Evolutionary conservation across 371 early-diverging fungal genomes (phyloP).

Genomic region (Batrachochytrium dendrobatidis): DNA sequence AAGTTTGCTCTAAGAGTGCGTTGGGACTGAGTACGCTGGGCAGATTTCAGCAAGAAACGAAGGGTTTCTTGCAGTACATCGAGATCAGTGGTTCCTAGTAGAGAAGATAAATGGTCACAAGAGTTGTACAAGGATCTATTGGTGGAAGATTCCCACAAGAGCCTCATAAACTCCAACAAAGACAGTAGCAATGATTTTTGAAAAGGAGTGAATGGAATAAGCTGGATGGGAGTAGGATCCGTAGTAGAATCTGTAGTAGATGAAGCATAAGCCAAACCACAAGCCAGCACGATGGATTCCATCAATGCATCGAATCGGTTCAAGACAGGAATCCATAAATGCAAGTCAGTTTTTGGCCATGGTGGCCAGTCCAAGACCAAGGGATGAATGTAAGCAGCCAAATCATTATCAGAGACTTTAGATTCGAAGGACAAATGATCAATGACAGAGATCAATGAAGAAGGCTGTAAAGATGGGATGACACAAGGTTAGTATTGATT

Average conservation of each 20-base stretch:
- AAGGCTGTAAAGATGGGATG: too few relatives aligned
- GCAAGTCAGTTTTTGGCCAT: constrained; percentile 77
- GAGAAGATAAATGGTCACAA: constrained; percentile 72
- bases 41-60: constrained; percentile 68
- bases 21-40: constrained; percentile 71
- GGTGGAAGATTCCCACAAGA: constrained; percentile 88
- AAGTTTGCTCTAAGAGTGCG: constrained; percentile 59
- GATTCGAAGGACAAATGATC: background rate
- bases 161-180: constrained; percentile 65
- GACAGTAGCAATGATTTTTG: constrained; percentile 57
- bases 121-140: constrained; percentile 90
- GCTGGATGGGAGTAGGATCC: constrained; percentile 12
- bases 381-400: background rate
- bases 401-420: background rate
- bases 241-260: constrained; percentile 1
- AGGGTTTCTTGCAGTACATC: constrained; percentile 67
- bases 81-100: constrained; percentile 64
- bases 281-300: constrained; percentile 52
- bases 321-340: constrained; percentile 88
- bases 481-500: too few relatives aligned
- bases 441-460: background rate
- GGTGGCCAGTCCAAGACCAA: background rate
- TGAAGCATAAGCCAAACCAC: constrained; percentile 36
- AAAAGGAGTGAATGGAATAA: constrained; percentile 44
- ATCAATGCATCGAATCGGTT: constrained; percentile 86